These are phyloP conservation scores for Actinomortierella wolfii DNA, from an alignment of 371 early-diverging fungal genomes.

Conservation along the genomic window DNA sequence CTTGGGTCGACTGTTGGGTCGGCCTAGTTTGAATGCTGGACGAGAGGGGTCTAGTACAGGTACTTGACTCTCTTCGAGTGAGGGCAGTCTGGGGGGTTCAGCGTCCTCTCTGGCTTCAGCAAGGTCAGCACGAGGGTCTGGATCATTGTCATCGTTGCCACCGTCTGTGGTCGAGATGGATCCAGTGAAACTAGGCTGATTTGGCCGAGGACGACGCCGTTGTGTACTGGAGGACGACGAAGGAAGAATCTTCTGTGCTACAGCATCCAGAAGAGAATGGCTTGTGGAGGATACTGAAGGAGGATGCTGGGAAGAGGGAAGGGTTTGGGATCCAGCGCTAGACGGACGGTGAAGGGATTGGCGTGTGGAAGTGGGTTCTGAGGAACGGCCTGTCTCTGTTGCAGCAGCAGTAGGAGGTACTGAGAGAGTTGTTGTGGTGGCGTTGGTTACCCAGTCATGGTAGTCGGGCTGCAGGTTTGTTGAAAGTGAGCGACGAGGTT, in stretches of 20 bases:
- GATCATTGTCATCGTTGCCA: constrained; percentile 22
- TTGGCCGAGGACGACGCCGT: constrained; percentile 28
- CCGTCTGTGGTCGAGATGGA: constrained; percentile 19
- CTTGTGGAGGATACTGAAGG: constrained; percentile 11
- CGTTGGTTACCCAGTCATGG: constrained; percentile 34
- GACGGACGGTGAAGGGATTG: constrained; percentile 10
- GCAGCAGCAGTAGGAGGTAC: neutral
- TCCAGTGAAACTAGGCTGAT: constrained; percentile 40
- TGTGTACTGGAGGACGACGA: constrained; percentile 9
- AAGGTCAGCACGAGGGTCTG: constrained; percentile 1
- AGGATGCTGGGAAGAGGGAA: no score
- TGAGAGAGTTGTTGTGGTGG: constrained; percentile 9
- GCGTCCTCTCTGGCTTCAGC: neutral
- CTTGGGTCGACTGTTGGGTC: no score
- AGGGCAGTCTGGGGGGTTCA: constrained; percentile 15
- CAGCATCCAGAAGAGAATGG: constrained; percentile 42
- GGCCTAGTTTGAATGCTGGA: constrained; percentile 38
- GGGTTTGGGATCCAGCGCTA: no score
- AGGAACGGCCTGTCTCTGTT: neutral
- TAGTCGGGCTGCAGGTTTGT: constrained; percentile 34
- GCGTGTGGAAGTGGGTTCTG: constrained; percentile 2
- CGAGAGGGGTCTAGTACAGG: constrained; percentile 27
- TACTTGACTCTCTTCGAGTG: constrained; percentile 27
- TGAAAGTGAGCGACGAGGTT: constrained; percentile 38
- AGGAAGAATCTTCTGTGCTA: constrained; percentile 3